Evolutionary conservation across 345 rosid species (phyloP).

Genomic region (Conringia planisiliqua): DNA sequence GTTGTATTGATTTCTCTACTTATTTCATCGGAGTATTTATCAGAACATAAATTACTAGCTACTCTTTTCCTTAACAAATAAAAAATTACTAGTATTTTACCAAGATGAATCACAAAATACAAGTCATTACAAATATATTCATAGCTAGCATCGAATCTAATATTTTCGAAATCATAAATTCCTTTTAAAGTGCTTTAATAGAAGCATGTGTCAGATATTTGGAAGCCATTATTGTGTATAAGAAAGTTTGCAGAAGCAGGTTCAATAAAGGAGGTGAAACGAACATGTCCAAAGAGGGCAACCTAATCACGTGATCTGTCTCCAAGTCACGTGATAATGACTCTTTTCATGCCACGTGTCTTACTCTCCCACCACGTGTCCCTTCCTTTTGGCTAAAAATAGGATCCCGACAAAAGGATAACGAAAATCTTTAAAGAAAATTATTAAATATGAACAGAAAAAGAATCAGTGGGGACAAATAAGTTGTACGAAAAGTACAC

Average conservation of each 20-base stretch:
- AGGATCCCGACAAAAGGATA: constrained; percentile 9
- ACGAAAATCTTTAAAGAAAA: not conserved
- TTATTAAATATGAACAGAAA: not conserved
- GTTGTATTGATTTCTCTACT: not conserved
- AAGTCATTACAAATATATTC: not conserved
- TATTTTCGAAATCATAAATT: not conserved
- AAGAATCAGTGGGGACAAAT: not conserved
- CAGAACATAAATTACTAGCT: not conserved
- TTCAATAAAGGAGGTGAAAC: constrained; percentile 12
- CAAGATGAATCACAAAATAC: not conserved
- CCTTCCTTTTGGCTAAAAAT: not conserved
- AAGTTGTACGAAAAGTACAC: constrained; percentile 32
- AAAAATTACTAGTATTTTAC: not conserved
- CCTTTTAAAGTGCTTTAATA: not conserved
- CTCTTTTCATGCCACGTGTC: constrained; percentile 1
- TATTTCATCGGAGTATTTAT: not conserved
- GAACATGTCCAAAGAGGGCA: constrained; percentile 25
- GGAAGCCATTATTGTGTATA: constrained; percentile 16
- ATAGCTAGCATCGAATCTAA: not conserved
- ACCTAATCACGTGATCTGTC: constrained; percentile 34
- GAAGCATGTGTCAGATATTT: constrained; percentile 17
- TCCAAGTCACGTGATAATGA: constrained; percentile 15
- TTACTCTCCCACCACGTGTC: not conserved
- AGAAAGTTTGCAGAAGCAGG: constrained; percentile 11
- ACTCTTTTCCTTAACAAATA: not conserved